A percentile compares a stretch with the other conserved stretches of the same genome.
These are phyloP conservation scores for Suhomyces choctaworum DNA, from an alignment of 1,139 yeast species.

Conservation along the genomic window DNA sequence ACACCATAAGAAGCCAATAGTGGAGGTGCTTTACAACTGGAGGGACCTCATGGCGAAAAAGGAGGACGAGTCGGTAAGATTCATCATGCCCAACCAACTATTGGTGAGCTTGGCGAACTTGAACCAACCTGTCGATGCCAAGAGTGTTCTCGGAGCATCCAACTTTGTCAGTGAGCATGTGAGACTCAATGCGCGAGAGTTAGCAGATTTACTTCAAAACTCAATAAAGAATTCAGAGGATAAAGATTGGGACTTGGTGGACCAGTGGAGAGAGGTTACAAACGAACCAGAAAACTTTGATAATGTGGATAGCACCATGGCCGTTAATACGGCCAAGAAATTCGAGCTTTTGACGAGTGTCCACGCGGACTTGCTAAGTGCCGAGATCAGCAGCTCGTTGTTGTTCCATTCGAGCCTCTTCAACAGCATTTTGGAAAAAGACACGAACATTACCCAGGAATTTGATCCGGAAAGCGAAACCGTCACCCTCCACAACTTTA, in stretches of 20 bases:
- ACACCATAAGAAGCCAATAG: constrained; percentile 51
- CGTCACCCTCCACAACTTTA: constrained; percentile 22
- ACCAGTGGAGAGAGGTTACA: constrained; percentile 23
- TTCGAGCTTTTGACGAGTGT: constrained; percentile 15
- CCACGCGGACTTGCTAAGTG: constrained; percentile 8
- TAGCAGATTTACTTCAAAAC: constrained; percentile 55
- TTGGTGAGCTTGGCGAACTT: constrained; percentile 61
- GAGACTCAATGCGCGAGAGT: constrained; percentile 53
- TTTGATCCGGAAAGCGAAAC: constrained; percentile 18
- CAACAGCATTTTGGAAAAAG: constrained; percentile 7
- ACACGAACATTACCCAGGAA: constrained; percentile 21
- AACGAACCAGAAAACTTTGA: constrained; percentile 10
- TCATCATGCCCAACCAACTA: constrained; percentile 78
- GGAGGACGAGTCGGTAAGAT: constrained; percentile 83
- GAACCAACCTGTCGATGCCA: constrained; percentile 55
- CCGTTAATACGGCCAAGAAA: constrained; percentile 16
- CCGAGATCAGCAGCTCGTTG: constrained; percentile 7
- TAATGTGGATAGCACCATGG: constrained; percentile 9
- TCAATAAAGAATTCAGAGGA: constrained; percentile 25
- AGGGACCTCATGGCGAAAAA: constrained; percentile 73
- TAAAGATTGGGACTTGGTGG: constrained; percentile 25
- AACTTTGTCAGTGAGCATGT: constrained; percentile 56
- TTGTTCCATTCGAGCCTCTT: constrained; percentile 20
- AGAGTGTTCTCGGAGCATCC: constrained; percentile 56
- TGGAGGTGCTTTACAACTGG: constrained; percentile 74